A percentile compares a stretch with the other conserved stretches of the same genome.
Conservation (phyloP, 2,329 filamentous ascomycete species). For the Beauveria varroae region DNA sequence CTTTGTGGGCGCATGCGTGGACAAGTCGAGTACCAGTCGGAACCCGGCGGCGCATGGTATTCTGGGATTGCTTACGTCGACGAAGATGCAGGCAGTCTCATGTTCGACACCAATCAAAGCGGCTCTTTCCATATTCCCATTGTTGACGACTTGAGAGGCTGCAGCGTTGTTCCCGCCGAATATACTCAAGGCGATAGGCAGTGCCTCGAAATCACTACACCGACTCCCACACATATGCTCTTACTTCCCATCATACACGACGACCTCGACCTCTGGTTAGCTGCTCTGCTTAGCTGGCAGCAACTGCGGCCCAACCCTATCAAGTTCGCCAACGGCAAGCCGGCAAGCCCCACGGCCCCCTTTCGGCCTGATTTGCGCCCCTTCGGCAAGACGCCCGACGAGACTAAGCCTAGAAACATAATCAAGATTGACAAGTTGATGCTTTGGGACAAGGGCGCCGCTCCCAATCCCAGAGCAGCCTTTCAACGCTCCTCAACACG, state of each 20-base stretch:
- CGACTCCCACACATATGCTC: conserved; percentile 52
- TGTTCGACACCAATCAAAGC: conserved; percentile 65
- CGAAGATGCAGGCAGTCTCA: conserved; percentile 64
- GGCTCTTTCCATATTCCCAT: conserved; percentile 58
- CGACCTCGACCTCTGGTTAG: conserved; percentile 73
- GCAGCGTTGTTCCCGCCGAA: conserved; percentile 55
- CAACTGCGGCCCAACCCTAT: conserved; percentile 57
- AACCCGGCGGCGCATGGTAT: conserved; percentile 56
- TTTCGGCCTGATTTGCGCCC: conserved; percentile 36
- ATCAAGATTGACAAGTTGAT: conserved; percentile 93
- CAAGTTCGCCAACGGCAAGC: conserved; percentile 41
- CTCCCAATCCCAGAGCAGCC: conserved; percentile 47
- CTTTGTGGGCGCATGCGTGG: conserved; percentile 75
- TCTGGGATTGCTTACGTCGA: conserved; percentile 71
- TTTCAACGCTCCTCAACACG: conserved; percentile 50
- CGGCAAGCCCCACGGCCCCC: conserved; percentile 24
- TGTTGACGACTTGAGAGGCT: conserved; percentile 67
- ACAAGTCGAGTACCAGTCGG: conserved; percentile 63
- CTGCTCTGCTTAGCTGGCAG: conserved; percentile 75
- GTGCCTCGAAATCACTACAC: conserved; percentile 47
- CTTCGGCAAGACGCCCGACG: conserved; percentile 28
- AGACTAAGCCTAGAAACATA: conserved; percentile 50
- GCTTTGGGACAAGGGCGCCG: conserved; percentile 75
- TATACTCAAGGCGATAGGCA: conserved; percentile 34
- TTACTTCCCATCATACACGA: conserved; percentile 56